Evolutionary conservation across 306 rosid species (phyloP).

Genomic region (Biancaea sappan): DNA sequence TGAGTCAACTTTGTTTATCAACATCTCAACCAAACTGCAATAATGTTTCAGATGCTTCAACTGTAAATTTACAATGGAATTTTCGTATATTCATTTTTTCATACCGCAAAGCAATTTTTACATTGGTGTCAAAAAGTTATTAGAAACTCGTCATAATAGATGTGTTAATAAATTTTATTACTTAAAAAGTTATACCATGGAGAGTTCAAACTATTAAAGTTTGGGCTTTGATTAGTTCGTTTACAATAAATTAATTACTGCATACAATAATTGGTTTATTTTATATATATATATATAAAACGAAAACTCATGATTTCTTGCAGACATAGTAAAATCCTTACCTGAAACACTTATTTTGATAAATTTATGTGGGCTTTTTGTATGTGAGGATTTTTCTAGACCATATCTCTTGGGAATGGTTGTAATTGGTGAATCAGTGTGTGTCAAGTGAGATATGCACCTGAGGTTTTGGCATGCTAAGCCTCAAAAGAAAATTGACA

Average conservation of each 20-base stretch:
- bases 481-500: constrained; percentile 27
- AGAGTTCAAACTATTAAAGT: too few species aligned
- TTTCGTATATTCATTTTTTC: too few species aligned
- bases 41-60: constrained; percentile 35
- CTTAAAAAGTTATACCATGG: too few species aligned
- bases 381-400: background rate
- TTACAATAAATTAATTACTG: too few species aligned
- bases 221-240: too few species aligned
- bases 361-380: background rate
- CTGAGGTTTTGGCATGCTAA: constrained; percentile 28
- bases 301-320: too few species aligned
- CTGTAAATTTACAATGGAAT: constrained; percentile 23
- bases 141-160: too few species aligned
- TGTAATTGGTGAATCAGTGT: constrained; percentile 28
- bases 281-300: too few species aligned
- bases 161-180: too few species aligned
- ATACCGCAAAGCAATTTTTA: background rate
- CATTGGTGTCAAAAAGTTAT: background rate
- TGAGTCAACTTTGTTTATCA: constrained; percentile 36
- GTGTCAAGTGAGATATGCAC: constrained; percentile 34
- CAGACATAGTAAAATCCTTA: too few species aligned
- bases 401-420: constrained; percentile 10
- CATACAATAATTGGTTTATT: too few species aligned
- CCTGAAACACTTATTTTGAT: background rate
- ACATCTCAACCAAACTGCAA: constrained; percentile 32